Base-by-base conservation (phyloP, 257 asterid genomes). In the Galeopsis tetrahit region DNA sequence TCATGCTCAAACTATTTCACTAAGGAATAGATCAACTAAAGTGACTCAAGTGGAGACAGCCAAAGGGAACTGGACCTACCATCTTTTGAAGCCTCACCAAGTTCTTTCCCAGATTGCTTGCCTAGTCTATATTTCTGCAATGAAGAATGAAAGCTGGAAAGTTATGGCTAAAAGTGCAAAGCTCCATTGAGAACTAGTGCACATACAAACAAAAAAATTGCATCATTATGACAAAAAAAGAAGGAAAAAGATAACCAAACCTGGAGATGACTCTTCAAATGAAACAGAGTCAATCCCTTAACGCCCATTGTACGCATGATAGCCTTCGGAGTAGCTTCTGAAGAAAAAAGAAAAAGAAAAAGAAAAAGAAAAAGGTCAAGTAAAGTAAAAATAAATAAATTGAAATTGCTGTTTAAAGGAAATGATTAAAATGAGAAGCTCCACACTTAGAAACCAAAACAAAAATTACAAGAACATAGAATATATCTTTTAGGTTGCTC, bases 261-360 rank as follows among this genome's bases (percentile, higher is more conserved):
- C 91, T 91, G 95, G 77, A 91, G 97, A 83, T 91, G 96, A 62
- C 90, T 83, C 91, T 92, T 92, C 79, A 92, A 81, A 76, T 92
- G 97, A 79, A 86, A 92, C 10, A 92, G 89, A 21, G 97, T 92
- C 77, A 92, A 78, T 34, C 97, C 97, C 85, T 92, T 89, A 51
- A 89, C 96, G 71, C 97, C 92, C 96, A 92, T 92, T 38, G 97
- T 85, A 51, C 95, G 87, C 93, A 89, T 69, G 62, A 92, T 80
- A 33, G 97, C 93, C 82, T 92, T 92, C 10, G 97, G 97, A 10
- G 97, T 92, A 33, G 97, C 97, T 84, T 92, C 97, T 92, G 92
- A 79, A 82, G 69, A 74, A 34, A 64, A 56, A 55, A 73, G 7
- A 39, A 39, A 39, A 39, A 7, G 43, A 39, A 39, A 39, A 39